Evolutionary conservation across 2,329 filamentous ascomycete genomes (phyloP).

Genomic region (Tolypocladium sp.): DNA sequence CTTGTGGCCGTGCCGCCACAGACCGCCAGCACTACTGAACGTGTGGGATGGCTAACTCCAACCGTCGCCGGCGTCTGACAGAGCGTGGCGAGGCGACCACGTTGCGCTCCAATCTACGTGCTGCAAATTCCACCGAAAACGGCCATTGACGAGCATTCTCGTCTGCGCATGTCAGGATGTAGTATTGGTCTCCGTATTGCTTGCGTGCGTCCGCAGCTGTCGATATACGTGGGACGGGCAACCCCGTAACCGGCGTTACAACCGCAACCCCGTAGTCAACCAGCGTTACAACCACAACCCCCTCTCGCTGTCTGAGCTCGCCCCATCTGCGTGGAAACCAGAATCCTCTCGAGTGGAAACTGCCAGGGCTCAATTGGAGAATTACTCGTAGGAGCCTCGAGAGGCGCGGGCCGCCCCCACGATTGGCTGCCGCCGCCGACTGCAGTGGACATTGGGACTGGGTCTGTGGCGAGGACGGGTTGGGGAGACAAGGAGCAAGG

Average conservation of each 20-base stretch:
- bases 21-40: background rate
- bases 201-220: background rate
- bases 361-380: background rate
- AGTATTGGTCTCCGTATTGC: background rate
- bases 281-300: no score
- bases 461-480: background rate
- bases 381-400: background rate
- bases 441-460: background rate
- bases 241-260: background rate
- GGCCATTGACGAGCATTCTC: no score
- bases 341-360: background rate
- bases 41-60: background rate
- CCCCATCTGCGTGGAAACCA: no score
- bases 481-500: background rate
- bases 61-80: background rate
- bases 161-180: background rate
- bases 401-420: background rate
- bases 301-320: no score
- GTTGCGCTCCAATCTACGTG: background rate
- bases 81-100: background rate
- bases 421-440: background rate
- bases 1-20: background rate
- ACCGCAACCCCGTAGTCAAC: background rate
- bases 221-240: background rate
- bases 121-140: background rate